phyloP scores from a whole-genome alignment of 257 asterid species.

The Solanum dulcamara region DNA sequence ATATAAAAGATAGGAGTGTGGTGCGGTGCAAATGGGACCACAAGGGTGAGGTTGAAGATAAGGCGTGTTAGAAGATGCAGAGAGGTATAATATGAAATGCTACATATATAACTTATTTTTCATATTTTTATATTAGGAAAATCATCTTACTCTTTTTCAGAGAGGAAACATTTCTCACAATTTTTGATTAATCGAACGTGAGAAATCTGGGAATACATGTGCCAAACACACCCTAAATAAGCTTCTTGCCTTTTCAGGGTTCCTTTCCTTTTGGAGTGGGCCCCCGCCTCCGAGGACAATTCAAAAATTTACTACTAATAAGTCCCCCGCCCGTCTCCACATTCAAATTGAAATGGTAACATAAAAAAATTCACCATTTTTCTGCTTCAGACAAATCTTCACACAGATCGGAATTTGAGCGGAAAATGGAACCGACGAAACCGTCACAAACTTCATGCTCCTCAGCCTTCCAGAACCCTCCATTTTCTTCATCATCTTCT shows the following conservation, averaged over 20 bases:
- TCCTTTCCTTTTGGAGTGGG: not conserved
- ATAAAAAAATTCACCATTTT: not conserved
- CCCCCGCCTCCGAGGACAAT: not conserved
- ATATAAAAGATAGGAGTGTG: too few species aligned
- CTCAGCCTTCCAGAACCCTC: conserved; percentile 37
- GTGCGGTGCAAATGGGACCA: too few species aligned
- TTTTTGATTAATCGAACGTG: not conserved
- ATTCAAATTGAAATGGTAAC: conserved; percentile 4
- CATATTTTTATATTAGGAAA: not conserved
- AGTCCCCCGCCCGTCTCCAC: not conserved
- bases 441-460: not conserved
- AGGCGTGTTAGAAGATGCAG: too few species aligned
- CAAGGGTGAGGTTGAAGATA: not conserved
- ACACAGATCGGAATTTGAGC: not conserved
- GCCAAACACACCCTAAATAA: not conserved
- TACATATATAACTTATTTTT: not conserved
- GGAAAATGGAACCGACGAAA: conserved; percentile 5
- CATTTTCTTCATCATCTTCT: conserved; percentile 22
- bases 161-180: not conserved
- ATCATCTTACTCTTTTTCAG: not conserved
- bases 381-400: not conserved
- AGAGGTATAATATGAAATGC: too few species aligned
- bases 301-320: not conserved
- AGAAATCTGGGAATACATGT: not conserved
- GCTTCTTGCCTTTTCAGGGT: not conserved